These are phyloP conservation scores for Globisporangium middletonii DNA, from an alignment of 352 stramenopile species.

Conservation along the genomic window DNA sequence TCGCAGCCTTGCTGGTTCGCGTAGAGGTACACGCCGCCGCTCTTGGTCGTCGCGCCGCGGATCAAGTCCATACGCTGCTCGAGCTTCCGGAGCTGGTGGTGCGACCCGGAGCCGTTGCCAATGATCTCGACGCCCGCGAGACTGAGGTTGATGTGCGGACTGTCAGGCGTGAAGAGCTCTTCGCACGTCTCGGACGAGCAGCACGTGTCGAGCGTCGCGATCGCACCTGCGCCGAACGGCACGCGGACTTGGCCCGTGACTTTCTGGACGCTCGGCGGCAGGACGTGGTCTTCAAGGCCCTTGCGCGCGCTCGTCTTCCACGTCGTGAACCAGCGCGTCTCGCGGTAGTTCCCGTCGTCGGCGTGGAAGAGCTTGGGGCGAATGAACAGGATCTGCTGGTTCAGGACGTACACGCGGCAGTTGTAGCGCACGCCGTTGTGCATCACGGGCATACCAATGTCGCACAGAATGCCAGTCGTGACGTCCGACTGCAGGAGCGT, in stretches of 20 bases:
- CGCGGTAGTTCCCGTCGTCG: constrained; percentile 98
- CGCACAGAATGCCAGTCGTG: constrained; percentile 94
- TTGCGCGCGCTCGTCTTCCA: constrained; percentile 56
- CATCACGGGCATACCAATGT: constrained; percentile 97
- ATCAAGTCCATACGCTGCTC: constrained; percentile 91
- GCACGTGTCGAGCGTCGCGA: constrained; percentile 85
- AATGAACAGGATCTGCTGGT: constrained; percentile 93
- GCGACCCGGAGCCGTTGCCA: constrained; percentile 95
- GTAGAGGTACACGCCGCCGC: constrained; percentile 98
- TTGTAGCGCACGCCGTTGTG: constrained; percentile 97
- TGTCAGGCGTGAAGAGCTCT: constrained; percentile 96
- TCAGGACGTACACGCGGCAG: constrained; percentile 93
- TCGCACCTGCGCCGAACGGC: constrained; percentile 74
- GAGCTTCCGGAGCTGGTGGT: constrained; percentile 96
- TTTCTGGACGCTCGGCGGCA: constrained; percentile 81
- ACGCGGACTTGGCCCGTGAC: constrained; percentile 71
- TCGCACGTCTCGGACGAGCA: constrained; percentile 96
- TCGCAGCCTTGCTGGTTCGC: constrained; percentile 97
- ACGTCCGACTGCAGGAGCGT: constrained; percentile 79
- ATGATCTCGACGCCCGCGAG: constrained; percentile 97
- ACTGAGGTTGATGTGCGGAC: constrained; percentile 92
- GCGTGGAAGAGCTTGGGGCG: constrained; percentile 92
- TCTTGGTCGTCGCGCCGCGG: constrained; percentile 89
- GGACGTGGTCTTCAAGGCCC: constrained; percentile 64
- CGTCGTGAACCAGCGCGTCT: constrained; percentile 92